Evolutionary conservation across 768 basidiomycete species (phyloP), one percentile per base, ranked within the genome.

Genomic region (Butyriboletus loyo): DNA sequence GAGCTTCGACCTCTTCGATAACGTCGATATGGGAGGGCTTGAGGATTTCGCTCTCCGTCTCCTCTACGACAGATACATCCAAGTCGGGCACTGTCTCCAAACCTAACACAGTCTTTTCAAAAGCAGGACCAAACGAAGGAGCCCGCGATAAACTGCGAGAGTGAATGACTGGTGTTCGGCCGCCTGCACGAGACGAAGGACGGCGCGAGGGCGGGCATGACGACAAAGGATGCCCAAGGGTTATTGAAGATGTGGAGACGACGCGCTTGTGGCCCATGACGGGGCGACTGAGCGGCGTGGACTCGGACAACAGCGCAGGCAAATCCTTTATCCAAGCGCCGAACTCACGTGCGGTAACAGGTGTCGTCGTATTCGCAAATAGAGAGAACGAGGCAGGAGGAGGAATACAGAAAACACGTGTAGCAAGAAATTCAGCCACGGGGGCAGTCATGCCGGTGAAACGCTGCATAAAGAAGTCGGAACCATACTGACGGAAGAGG

Each of bases 361-460:
- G 69, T 1, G 24, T 34, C 10, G 48, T 77, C 44, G 74, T 66
- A 22, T 46, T 55, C 5, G 47, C 46, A 5, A 44, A 64, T 0
- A 59, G 51, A 35, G 62, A 60, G 13, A 55, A 64, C 4, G 64
- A 64, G 58, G 87, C 89, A 37, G 73, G 68, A 5, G 79, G 75
- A 35, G 90, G 81, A 58, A 91, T 75, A 68, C 85, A 90, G 68
- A 99, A 95, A 24, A 99, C 87, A 51, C 80, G 80, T 54, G 81
- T 79, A 49, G 92, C 86, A 45, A 99, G 81, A 69, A 91, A 92
- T 25, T 90, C 85, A 2, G 95, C 95, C 35, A 98, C 93, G 48
- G 86, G 73, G 28, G 75, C 72, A 19, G 89, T 92, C 89, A 92
- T 92, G 53, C 91, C 96, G 21, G 87, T 78, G 73, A 98, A 98